These are phyloP conservation scores for Ceratocystis harringtonii DNA, from an alignment of 2,329 filamentous ascomycete genomes.

Conservation along the genomic window DNA sequence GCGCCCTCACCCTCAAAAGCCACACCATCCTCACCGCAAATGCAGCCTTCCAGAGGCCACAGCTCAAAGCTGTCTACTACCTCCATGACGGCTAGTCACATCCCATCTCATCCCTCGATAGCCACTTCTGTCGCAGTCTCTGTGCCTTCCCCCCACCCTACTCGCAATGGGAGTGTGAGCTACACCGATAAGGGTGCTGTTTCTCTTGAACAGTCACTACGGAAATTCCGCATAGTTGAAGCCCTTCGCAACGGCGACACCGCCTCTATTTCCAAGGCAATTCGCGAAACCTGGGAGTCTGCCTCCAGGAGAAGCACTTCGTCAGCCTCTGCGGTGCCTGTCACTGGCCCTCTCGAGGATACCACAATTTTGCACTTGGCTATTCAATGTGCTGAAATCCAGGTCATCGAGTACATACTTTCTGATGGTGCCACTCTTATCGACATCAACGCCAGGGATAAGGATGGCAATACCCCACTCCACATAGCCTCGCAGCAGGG, in stretches of 20 bases:
- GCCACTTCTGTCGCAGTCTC: slow-evolving; percentile 23
- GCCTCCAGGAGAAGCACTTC: slow-evolving; percentile 42
- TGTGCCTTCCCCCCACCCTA: slow-evolving; percentile 16
- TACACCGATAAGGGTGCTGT: slow-evolving; percentile 28
- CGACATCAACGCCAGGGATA: slow-evolving; percentile 58
- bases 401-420: slow-evolving; percentile 88
- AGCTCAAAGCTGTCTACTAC: slow-evolving; percentile 33
- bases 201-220: slow-evolving; percentile 81
- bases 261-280: slow-evolving; percentile 71
- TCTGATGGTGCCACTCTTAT: slow-evolving; percentile 52
- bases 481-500: slow-evolving; percentile 78
- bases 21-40: slow-evolving; percentile 7
- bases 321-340: slow-evolving; percentile 31
- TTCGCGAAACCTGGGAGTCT: slow-evolving; percentile 48
- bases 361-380: slow-evolving; percentile 86
- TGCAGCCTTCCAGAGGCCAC: slow-evolving; percentile 27
- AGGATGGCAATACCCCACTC: slow-evolving; percentile 85
- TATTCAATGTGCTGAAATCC: slow-evolving; percentile 84
- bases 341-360: slow-evolving; percentile 46
- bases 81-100: slow-evolving; percentile 29
- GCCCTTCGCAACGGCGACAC: slow-evolving; percentile 82
- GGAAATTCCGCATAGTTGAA: slow-evolving; percentile 89
- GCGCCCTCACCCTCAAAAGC: slow-evolving; percentile 5
- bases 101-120: slow-evolving; percentile 26
- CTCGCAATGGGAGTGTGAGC: slow-evolving; percentile 18